Base-by-base conservation (phyloP, 2,329 filamentous ascomycete species). In the Phialophora macrospora region DNA sequence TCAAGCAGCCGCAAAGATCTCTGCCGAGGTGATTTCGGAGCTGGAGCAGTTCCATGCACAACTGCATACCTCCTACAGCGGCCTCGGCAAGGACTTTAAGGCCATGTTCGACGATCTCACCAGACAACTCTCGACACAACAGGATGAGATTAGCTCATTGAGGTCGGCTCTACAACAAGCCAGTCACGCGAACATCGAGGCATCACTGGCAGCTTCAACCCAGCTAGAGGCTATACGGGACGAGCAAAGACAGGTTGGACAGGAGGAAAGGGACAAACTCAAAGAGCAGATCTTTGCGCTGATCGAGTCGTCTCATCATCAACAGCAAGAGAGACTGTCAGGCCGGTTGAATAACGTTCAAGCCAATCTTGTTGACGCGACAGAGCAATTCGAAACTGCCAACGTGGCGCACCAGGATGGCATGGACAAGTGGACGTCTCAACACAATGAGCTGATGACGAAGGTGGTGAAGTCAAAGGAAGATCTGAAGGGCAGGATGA, bases 61-160 rank as follows among this genome's bases (percentile, higher is more conserved):
- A 82, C 85, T 98, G 32, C 92, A 96, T 73, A 80, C 86, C 12
- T 97, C 94, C 0, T 97, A 97, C 76, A 90, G 88, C 71, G 85
- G 87, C 1, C 84, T 98, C 1, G 93, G 93, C 8, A 88, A 89
- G 66, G 93, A 98, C 71, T 93, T 97, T 80, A 96, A 94, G 75
- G 80, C 81, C 4, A 86, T 94, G 26, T 97, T 98, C 71, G 92
- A 97, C 70, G 88, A 91, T 12, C 83, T 97, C 57, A 83, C 91
- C 57, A 87, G 85, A 68, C 89, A 93, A 71, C 84, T 97, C 62
- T 86, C 87, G 44, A 83, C 87, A 9, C 94, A 98, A 75, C 90
- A 90, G 72, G 81, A 83, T 8, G 92, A 97, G 75, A 90, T 90
- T 0, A 87, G 93, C 68, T 81, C 82, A 32, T 82, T 99, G 26